Evolutionary conservation across 2,329 filamentous ascomycete species (phyloP).

Genomic region (Arthroderma sp.): DNA sequence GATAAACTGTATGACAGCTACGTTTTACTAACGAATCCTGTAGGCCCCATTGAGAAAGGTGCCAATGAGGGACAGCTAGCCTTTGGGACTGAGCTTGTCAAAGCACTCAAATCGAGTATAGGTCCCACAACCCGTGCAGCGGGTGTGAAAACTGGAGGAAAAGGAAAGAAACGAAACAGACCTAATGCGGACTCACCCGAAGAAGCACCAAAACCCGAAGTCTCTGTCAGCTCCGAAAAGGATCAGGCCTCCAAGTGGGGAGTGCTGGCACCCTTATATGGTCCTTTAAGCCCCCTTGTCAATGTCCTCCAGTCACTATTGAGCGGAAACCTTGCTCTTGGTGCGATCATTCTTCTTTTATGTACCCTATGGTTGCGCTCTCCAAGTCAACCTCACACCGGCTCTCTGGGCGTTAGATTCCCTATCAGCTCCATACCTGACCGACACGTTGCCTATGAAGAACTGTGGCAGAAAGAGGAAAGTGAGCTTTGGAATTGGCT

Average conservation of each 20-base stretch:
- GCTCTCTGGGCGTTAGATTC: slow-evolving; percentile 25
- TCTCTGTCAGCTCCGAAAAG: slow-evolving; percentile 25
- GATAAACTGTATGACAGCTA: not conserved
- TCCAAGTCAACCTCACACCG: slow-evolving; percentile 21
- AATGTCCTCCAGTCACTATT: slow-evolving; percentile 59
- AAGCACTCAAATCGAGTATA: slow-evolving; percentile 60
- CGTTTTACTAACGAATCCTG: not conserved
- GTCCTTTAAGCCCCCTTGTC: slow-evolving; percentile 54
- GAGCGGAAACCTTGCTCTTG: slow-evolving; percentile 64
- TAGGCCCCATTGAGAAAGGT: slow-evolving; percentile 90
- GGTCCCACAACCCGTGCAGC: slow-evolving; percentile 45
- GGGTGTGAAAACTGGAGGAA: slow-evolving; percentile 35
- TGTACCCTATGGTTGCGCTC: slow-evolving; percentile 59
- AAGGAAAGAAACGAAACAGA: slow-evolving; percentile 49
- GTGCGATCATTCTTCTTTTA: slow-evolving; percentile 58
- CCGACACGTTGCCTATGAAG: slow-evolving; percentile 72
- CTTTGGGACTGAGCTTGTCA: slow-evolving; percentile 70
- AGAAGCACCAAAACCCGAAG: slow-evolving; percentile 34
- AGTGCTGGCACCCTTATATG: slow-evolving; percentile 62
- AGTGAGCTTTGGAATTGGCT: slow-evolving; percentile 87
- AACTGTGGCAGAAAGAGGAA: slow-evolving; percentile 82
- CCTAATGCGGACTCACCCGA: slow-evolving; percentile 30
- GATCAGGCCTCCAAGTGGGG: slow-evolving; percentile 53
- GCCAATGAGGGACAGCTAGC: slow-evolving; percentile 77
- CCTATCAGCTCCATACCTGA: slow-evolving; percentile 41